A percentile compares a stretch with the other conserved stretches of the same genome.
Evolutionary conservation across 2,329 filamentous ascomycete species (phyloP).

Genomic region (Botryotinia globosa): DNA sequence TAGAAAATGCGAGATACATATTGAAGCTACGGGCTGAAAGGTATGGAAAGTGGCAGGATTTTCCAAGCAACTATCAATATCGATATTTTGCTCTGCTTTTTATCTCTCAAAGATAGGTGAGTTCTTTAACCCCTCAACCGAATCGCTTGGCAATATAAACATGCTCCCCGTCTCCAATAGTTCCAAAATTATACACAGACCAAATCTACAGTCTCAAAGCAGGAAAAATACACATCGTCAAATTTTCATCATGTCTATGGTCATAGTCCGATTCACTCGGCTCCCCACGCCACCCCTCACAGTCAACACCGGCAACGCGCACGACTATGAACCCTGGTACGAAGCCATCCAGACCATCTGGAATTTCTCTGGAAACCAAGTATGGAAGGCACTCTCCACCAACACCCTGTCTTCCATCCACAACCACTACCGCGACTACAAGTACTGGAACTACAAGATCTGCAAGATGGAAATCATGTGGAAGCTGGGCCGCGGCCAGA

Average conservation of each 20-base stretch:
- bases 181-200: background rate
- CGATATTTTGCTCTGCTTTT: background rate
- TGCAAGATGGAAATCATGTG: background rate
- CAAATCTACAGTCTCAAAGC: background rate
- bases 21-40: background rate
- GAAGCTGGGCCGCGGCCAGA: background rate
- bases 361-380: fast-evolving
- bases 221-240: background rate
- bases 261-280: background rate
- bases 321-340: background rate
- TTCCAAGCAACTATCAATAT: background rate
- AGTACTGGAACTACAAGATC: conserved; percentile 1
- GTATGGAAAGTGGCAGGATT: background rate
- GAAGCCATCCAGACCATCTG: background rate
- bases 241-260: background rate
- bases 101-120: too few species aligned
- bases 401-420: background rate
- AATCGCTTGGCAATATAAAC: background rate
- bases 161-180: too few species aligned
- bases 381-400: background rate
- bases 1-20: background rate
- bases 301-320: background rate
- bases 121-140: background rate
- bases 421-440: background rate
- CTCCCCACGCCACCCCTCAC: background rate